Conservation (phyloP, 2,329 filamentous ascomycete species). For the Bipolaris cookei region DNA sequence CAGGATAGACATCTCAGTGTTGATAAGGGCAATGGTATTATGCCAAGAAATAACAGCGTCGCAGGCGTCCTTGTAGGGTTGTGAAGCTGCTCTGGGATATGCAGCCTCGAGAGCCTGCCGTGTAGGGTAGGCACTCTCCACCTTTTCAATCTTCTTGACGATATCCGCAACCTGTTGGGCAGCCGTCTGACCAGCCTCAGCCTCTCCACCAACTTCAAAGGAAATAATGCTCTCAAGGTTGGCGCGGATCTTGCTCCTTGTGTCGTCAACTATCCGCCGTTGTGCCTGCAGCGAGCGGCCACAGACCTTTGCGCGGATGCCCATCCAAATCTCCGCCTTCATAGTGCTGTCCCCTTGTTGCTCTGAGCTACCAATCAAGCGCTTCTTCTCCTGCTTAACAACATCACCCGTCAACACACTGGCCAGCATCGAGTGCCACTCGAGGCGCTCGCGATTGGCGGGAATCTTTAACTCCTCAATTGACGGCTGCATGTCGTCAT, state of each 20-base stretch:
- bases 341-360: conserved; percentile 73
- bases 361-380: conserved; percentile 80
- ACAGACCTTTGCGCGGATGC: conserved; percentile 80
- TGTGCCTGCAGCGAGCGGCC: conserved; percentile 85
- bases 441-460: conserved; percentile 84
- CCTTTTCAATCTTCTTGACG: conserved; percentile 87
- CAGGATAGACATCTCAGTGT: conserved; percentile 87
- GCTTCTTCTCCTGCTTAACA: conserved; percentile 96
- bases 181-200: conserved; percentile 86
- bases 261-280: conserved; percentile 85
- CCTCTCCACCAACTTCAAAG: conserved; percentile 93
- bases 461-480: conserved; percentile 89
- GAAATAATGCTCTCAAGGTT: conserved; percentile 86
- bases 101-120: conserved; percentile 74
- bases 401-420: conserved; percentile 96
- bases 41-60: conserved; percentile 94
- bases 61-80: conserved; percentile 79
- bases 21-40: conserved; percentile 96
- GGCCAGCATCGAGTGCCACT: conserved; percentile 98
- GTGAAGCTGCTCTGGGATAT: conserved; percentile 77
- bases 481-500: conserved; percentile 86
- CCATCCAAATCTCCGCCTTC: conserved; percentile 82
- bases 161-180: conserved; percentile 89
- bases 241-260: conserved; percentile 73
- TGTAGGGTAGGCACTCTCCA: conserved; percentile 84